A percentile compares a stretch with the other conserved stretches of the same genome.
Evolutionary conservation across 2,329 filamentous ascomycete species (phyloP).

Genomic region (Dactylonectria macrodidyma): DNA sequence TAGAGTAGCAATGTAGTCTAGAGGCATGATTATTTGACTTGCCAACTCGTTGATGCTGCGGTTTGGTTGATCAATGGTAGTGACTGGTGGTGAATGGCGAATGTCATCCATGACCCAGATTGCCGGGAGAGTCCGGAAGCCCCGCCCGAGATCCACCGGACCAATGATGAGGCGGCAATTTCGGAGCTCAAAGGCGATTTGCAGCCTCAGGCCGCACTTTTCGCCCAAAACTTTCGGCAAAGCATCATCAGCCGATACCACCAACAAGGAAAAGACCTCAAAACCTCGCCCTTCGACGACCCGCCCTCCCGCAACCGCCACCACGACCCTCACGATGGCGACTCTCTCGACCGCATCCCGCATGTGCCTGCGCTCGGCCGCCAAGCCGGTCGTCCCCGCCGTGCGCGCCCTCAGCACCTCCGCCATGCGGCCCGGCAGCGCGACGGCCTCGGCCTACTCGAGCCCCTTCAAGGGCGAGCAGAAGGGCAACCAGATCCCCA

Average conservation of each 20-base stretch:
- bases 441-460: conserved; percentile 67
- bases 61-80: conserved; percentile 4
- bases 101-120: conserved; percentile 36
- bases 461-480: conserved; percentile 75
- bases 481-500: conserved; percentile 81
- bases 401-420: conserved; percentile 72
- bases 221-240: conserved; percentile 60
- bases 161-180: conserved; percentile 66
- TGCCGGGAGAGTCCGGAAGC: conserved; percentile 51
- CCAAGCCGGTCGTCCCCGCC: conserved; percentile 57
- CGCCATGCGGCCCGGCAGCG: conserved; percentile 63
- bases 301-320: conserved; percentile 44
- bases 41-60: conserved; percentile 8
- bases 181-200: conserved; percentile 56
- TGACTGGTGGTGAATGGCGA: conserved; percentile 11
- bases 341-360: conserved; percentile 78
- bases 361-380: conserved; percentile 75
- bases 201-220: conserved; percentile 61
- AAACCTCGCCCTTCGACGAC: conserved; percentile 50
- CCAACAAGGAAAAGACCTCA: conserved; percentile 66
- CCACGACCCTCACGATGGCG: conserved; percentile 68
- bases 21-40: conserved; percentile 1
- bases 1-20: background rate
- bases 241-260: conserved; percentile 56
- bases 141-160: conserved; percentile 43